A percentile compares a stretch with the other conserved stretches of the same genome.
Conservation (phyloP, 306 rosid species). For the Canavalia gladiata region DNA sequence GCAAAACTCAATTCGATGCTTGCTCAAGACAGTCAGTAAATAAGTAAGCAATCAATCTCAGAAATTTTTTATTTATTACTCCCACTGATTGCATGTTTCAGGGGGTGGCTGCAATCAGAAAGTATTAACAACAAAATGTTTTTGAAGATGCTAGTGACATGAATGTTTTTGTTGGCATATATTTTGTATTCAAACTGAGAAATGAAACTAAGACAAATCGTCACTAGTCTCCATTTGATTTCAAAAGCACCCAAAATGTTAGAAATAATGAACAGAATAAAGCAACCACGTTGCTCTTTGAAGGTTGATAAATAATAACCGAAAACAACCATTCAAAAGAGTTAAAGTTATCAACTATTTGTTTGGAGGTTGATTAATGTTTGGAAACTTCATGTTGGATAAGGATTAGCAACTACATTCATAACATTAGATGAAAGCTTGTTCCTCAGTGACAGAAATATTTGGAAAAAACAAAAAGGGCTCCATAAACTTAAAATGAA, state of each 20-base stretch:
- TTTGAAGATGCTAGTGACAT: neutral
- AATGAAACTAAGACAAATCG: neutral
- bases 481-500: neutral
- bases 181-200: neutral
- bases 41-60: conserved; percentile 35
- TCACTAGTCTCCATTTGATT: neutral
- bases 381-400: neutral
- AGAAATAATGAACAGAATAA: conserved; percentile 18
- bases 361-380: neutral
- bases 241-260: neutral
- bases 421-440: conserved; percentile 17
- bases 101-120: conserved; percentile 19
- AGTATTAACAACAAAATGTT: conserved; percentile 5
- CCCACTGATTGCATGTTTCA: conserved; percentile 23
- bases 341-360: neutral
- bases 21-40: neutral
- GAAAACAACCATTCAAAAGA: conserved; percentile 1
- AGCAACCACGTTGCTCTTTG: neutral
- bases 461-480: neutral
- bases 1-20: too few species aligned
- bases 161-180: neutral
- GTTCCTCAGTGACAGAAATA: neutral
- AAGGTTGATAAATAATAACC: neutral
- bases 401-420: neutral
- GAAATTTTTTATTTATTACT: conserved; percentile 5